Conservation (phyloP, 352 stramenopile species). For the Hyaloperonospora brassicae region DNA sequence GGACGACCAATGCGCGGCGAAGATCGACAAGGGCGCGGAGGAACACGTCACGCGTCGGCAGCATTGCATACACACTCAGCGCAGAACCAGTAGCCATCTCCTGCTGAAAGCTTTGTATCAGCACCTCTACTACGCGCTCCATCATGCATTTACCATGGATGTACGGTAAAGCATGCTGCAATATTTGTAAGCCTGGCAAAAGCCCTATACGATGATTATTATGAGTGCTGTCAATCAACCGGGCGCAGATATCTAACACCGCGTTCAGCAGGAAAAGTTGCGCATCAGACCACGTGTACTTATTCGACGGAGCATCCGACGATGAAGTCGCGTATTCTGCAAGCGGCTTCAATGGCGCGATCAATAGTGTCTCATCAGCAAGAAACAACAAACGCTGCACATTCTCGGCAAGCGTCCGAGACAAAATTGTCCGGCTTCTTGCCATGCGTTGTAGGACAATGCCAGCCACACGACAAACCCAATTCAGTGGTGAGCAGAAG, state of each 20-base stretch:
- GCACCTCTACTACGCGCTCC: constrained; percentile 42
- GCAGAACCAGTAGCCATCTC: constrained; percentile 57
- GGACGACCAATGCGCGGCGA: constrained; percentile 49
- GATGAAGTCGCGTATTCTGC: neutral
- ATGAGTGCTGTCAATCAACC: constrained; percentile 69
- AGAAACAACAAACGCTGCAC: constrained; percentile 66
- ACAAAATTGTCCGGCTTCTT: constrained; percentile 66
- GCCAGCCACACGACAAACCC: constrained; percentile 48
- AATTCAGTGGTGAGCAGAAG: constrained; percentile 47
- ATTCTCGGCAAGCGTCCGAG: constrained; percentile 64
- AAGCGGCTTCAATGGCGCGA: constrained; percentile 17
- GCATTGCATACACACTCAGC: constrained; percentile 56
- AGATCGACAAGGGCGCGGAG: constrained; percentile 64
- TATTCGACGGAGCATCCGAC: constrained; percentile 5
- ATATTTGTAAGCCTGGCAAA: constrained; percentile 55
- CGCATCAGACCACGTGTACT: constrained; percentile 45
- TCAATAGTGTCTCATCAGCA: constrained; percentile 56
- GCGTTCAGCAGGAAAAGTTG: constrained; percentile 66
- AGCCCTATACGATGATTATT: constrained; percentile 67
- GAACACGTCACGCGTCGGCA: constrained; percentile 71
- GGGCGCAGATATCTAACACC: constrained; percentile 63
- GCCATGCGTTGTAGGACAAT: constrained; percentile 78
- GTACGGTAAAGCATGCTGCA: constrained; percentile 51
- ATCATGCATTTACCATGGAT: constrained; percentile 33
- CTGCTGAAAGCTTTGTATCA: constrained; percentile 70